A percentile compares a stretch with the other conserved stretches of the same genome.
Conservation (phyloP, 106 monocot species). For the Xerophyta viscosa region DNA sequence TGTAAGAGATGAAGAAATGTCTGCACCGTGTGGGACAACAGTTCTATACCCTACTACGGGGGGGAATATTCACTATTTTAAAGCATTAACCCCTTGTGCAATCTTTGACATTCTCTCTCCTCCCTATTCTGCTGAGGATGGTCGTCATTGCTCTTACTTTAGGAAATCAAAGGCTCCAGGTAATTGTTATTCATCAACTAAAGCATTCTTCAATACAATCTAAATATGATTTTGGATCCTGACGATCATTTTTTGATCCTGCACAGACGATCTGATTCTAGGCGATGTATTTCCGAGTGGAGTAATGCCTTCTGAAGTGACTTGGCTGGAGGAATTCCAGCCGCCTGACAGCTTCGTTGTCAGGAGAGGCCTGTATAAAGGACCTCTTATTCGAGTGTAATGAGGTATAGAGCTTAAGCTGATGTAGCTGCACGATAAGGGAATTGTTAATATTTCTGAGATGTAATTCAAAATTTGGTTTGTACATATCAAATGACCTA, state of each 20-base stretch:
- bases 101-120: conserved; percentile 77
- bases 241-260: neutral
- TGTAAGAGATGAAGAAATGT: conserved; percentile 68
- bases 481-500: too few species aligned
- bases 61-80: conserved; percentile 81
- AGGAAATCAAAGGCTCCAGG: conserved; percentile 34
- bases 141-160: conserved; percentile 79
- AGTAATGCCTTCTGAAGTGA: conserved; percentile 29
- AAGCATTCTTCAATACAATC: neutral
- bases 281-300: conserved; percentile 23
- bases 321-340: conserved; percentile 72
- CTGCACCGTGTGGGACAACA: conserved; percentile 69
- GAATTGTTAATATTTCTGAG: too few species aligned
- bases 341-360: conserved; percentile 67
- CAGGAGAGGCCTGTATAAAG: conserved; percentile 61
- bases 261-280: conserved; percentile 12
- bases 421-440: too few species aligned
- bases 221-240: neutral
- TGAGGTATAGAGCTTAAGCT: too few species aligned
- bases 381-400: conserved; percentile 38
- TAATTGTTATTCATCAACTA: conserved; percentile 6
- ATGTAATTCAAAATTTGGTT: too few species aligned
- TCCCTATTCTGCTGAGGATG: conserved; percentile 78
- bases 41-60: conserved; percentile 60
- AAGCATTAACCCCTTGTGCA: conserved; percentile 76